Percentiles rank a stretch among this genome's conserved stretches.
phyloP scores from a whole-genome alignment of 2,329 filamentous ascomycete genomes.

The Penicillium sp. region DNA sequence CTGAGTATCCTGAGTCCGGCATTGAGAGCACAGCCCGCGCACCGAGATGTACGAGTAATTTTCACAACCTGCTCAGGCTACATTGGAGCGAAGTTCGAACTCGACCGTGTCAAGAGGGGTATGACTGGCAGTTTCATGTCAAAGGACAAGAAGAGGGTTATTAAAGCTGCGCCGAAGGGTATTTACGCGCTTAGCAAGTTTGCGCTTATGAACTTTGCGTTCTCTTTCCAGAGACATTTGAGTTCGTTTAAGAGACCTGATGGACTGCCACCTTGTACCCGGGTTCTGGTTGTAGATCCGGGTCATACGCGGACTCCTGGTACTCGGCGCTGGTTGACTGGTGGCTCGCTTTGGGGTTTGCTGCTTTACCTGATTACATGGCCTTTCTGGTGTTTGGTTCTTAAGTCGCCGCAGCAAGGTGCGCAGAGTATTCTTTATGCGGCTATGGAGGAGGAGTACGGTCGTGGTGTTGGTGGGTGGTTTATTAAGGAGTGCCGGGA shows the following conservation, averaged over 20 bases:
- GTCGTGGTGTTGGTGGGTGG: conserved; percentile 64
- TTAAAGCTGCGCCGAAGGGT: conserved; percentile 13
- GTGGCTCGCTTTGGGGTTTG: conserved; percentile 80
- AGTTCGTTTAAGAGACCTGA: conserved; percentile 82
- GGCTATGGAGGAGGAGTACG: conserved; percentile 75
- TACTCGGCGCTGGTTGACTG: conserved; percentile 80
- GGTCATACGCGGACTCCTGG: conserved; percentile 83
- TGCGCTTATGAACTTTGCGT: conserved; percentile 84
- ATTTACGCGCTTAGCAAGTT: conserved; percentile 68
- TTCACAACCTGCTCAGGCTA: conserved; percentile 87
- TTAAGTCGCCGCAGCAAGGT: conserved; percentile 81
- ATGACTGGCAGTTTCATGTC: conserved; percentile 1
- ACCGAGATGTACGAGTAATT: conserved; percentile 87
- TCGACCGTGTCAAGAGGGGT: conserved; percentile 29
- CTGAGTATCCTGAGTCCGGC: conserved; percentile 89
- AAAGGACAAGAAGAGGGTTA: conserved; percentile 5
- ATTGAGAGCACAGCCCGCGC: conserved; percentile 84
- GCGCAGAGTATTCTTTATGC: conserved; percentile 86
- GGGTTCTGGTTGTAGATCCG: conserved; percentile 84
- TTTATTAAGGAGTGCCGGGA: conserved; percentile 87
- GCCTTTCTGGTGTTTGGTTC: conserved; percentile 78
- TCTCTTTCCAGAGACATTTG: conserved; percentile 89
- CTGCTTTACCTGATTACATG: conserved; percentile 75
- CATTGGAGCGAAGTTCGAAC: conserved; percentile 69
- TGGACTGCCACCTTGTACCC: conserved; percentile 74